These are phyloP conservation scores for Collybia nuda DNA, from an alignment of 768 basidiomycete species.

Conservation along the genomic window DNA sequence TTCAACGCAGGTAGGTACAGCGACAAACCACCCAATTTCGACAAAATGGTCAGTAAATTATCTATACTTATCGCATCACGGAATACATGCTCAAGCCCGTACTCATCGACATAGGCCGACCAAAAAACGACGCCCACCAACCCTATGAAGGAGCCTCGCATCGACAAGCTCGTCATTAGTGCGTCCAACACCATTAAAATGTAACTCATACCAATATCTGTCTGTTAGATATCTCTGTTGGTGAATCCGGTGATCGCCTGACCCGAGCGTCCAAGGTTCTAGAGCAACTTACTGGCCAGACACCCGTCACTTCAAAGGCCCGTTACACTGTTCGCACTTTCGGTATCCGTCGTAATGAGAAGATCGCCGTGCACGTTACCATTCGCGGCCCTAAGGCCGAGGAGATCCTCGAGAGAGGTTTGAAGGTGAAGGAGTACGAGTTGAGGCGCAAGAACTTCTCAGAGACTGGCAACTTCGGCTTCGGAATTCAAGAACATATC, in stretches of 20 bases:
- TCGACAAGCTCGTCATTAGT: slow-evolving; percentile 99
- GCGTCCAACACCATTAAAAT: slow-evolving; percentile 37
- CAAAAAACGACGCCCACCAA: slow-evolving; percentile 87
- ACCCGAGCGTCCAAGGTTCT: slow-evolving; percentile 99
- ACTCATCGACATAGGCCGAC: slow-evolving; percentile 61
- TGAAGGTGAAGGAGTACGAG: slow-evolving; percentile 99
- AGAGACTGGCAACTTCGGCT: slow-evolving; percentile 99
- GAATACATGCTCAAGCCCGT: slow-evolving; percentile 2
- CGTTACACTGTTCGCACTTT: slow-evolving; percentile 99
- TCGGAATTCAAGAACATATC: slow-evolving; percentile 99
- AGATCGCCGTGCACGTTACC: slow-evolving; percentile 98
- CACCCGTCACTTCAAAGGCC: slow-evolving; percentile 98
- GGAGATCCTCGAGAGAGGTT: slow-evolving; percentile 97
- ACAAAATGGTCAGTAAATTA: slow-evolving; percentile 40
- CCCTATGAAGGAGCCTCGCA: slow-evolving; percentile 94
- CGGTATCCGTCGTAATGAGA: slow-evolving; percentile 99
- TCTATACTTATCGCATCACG: slow-evolving; percentile 3
- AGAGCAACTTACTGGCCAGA: slow-evolving; percentile 99
- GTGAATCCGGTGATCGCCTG: slow-evolving; percentile 98
- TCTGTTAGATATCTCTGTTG: slow-evolving; percentile 91
- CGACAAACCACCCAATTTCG: slow-evolving; percentile 32
- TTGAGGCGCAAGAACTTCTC: slow-evolving; percentile 96
- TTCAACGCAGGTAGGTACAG: slow-evolving; percentile 33
- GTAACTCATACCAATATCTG: slow-evolving; percentile 3
- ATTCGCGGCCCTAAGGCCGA: slow-evolving; percentile 99